Base-by-base conservation (phyloP, 371 early-diverging fungal genomes). In the Zychaea mexicana region DNA sequence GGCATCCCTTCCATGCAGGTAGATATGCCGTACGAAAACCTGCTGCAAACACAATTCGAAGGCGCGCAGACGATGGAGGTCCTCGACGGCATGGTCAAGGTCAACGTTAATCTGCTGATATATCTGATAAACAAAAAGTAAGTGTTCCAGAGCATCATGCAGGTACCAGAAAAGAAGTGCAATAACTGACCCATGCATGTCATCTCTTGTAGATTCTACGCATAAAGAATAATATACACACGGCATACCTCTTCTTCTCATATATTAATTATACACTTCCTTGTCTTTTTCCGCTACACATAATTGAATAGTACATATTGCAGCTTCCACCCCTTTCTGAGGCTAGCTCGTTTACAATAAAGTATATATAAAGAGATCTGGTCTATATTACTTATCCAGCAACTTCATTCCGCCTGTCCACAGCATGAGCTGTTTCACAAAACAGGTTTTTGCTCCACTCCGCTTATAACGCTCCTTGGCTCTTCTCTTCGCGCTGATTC, bases 91-190 rank as follows among this genome's bases (percentile, higher is more conserved):
- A 81, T 88, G 64, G 98, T 93, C 31, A 94, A 94, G 68, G 94
- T 97, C 61, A 98, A 99, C 73, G 92, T 98, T 47, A 98, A 99
- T 70, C 69, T 99, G 66, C 77, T 99, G 62, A 87, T 97, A 45
- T 96, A 89, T 72, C 81, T 99, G 42, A 90, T 99, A 68, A 99
- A 98, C 90, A 98, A 97, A 76, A 97, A 98, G 92, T 99, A 77
- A 77, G 79, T 71, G 3, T 4, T 13, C 7, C 2, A 31, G 6
- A 26, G 26, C 15, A 39, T 26, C 69, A 72, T 46, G 64, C 70
- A 36, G 2, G 26, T 36, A 42, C 42, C 42, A 42, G 15, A 15
- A 39, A 42, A 7, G 17, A 52, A 6, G 52, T 22, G 22, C 3
- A 4, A 22, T 22, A 26, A 12, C 6, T 22, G 3, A 22, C 5